Evolutionary conservation across 1,284 basidiomycete species (phyloP), one percentile per base, ranked within the genome.

Genomic region (Ustilago esculenta): DNA sequence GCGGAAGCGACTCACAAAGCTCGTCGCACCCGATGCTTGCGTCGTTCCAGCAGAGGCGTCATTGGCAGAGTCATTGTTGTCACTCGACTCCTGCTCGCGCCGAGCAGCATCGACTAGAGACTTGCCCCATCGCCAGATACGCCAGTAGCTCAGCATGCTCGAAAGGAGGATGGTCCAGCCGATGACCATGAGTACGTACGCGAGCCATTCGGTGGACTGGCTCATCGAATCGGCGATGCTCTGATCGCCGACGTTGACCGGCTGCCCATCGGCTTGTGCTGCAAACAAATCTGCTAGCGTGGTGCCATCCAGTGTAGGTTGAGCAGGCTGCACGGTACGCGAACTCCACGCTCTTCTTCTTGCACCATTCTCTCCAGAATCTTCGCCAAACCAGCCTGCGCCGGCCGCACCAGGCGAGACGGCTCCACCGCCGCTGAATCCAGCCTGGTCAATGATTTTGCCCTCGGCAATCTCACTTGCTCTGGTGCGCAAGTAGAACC

Each of bases 171-270:
- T 85, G 85, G 95, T 92, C 92, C 92, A 95, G 11, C 94, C 91
- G 32, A 93, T 74, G 0, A 89, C 90, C 91, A 96, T 96, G 76
- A 96, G 86, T 49, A 95, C 83, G 84, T 95, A 93, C 1, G 91
- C 88, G 32, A 96, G 84, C 91, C 91, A 95, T 70, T 94, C 92
- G 75, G 85, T 87, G 33, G 85, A 84, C 24, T 81, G 76, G 4
- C 83, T 82, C 34, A 84, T 82, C 29, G 83, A 83, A 12, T 73
- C 76, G 81, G 80, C 23, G 59, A 46, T 69, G 44, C 72, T 59
- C 41, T 84, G 83, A 35, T 86, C 84, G 77, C 82, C 77, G 81
- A 79, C 82, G 73, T 82, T 58, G 48, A 60, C 36, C 27, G 64
- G 30, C 27, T 64, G 78, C 61, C 79, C 80, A 43, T 81, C 82